Conservation (phyloP, 2,329 filamentous ascomycete species). For the Penicillium griseofulvum region DNA sequence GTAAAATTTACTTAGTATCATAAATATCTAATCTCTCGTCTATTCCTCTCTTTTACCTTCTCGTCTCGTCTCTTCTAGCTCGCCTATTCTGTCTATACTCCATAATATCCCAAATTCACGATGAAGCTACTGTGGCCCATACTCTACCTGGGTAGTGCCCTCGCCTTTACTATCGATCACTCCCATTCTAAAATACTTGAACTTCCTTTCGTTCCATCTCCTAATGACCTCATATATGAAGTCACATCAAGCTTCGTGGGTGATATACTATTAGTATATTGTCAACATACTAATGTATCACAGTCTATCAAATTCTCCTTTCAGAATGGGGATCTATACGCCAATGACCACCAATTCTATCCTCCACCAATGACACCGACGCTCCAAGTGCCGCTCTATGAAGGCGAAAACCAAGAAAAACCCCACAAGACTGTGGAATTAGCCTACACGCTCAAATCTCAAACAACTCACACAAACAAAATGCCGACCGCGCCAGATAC, state of each 20-base stretch:
- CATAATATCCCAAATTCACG: not conserved
- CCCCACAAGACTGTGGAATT: conserved; percentile 15
- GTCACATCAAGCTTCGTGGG: conserved; percentile 18
- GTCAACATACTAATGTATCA: conserved; percentile 1
- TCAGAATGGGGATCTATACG: conserved; percentile 26
- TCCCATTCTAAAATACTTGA: conserved; percentile 15
- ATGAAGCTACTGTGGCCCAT: conserved; percentile 18
- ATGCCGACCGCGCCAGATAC: conserved; percentile 15
- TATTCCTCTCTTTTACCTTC: too few relatives aligned
- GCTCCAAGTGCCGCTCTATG: conserved; percentile 25
- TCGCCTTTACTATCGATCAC: conserved; percentile 14
- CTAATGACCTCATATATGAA: not conserved
- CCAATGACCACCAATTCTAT: conserved; percentile 31
- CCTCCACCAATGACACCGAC: conserved; percentile 28
- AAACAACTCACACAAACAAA: conserved; percentile 20
- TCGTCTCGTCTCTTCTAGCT: not conserved
- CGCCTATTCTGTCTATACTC: not conserved
- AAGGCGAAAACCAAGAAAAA: conserved; percentile 1
- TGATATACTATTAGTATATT: not conserved
- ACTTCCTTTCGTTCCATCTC: conserved; percentile 20
- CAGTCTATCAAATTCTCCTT: conserved; percentile 32
- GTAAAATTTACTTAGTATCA: too few relatives aligned
- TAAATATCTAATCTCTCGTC: too few relatives aligned
- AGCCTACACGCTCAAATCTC: conserved; percentile 25
- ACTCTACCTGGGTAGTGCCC: conserved; percentile 13